Base-by-base conservation (phyloP, 306 rosid genomes). In the Prunus kanzakura region DNA sequence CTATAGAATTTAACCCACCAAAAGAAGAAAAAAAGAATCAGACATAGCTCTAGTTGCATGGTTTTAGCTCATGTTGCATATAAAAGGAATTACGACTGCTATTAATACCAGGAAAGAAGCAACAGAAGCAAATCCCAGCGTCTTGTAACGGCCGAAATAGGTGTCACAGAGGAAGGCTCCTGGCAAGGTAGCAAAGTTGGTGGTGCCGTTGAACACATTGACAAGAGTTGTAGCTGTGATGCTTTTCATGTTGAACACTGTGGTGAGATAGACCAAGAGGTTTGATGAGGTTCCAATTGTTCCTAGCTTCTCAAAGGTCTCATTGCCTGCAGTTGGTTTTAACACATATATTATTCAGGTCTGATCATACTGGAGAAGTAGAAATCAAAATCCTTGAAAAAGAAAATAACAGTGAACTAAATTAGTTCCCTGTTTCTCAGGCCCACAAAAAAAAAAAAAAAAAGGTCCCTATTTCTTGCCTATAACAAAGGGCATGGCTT, bases 251-350 rank as follows among this genome's bases (percentile, higher is more conserved):
- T 94, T 86, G 91, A 91, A 91, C 6, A 94, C 98, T 4, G 90
- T 85, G 1, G 96, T 90, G 5, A 94, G 87, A 82, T 94, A 90
- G 1, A 94, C 89, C 87, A 94, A 84, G 16, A 94, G 87, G 65
- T 94, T 94, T 12, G 87, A 50, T 25, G 89, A 81, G 15, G 97
- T 88, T 29, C 97, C 98, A 70, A 90, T 71, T 14, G 98, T 89
- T 75, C 98, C 98, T 58, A 94, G 81, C 83, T 90, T 94, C 91
- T 94, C 96, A 80, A 94, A 94, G 0, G 96, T 91, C 81, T 94
- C 98, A 87, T 91, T 94, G 58, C 98, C 98, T 93, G 85, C 35
- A 69, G 18, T 1, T 70, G 25, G 38, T 30, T 51, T 30, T 51
- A 23, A 43, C 15, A 29, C 8, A 64, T 38, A 29, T 23, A 64